Evolutionary conservation across 2,329 filamentous ascomycete genomes (phyloP), one percentile per base, ranked within the genome.

Genomic region (Akanthomyces uredinophilus): DNA sequence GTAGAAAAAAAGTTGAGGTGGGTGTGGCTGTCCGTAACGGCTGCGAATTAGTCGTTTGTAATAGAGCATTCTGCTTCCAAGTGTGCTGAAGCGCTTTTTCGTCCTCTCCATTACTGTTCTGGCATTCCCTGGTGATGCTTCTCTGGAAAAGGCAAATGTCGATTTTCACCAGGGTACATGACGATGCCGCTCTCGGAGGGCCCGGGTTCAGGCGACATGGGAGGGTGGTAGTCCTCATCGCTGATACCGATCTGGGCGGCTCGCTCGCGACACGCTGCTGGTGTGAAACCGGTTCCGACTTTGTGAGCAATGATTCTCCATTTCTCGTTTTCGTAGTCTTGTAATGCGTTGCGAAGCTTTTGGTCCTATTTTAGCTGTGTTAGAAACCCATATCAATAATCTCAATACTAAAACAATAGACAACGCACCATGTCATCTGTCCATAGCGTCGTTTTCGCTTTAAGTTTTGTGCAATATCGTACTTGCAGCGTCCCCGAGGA

Each of bases 251-350:
- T 75, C 75, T 91, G 84, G 63, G 83, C 78, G 37, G 87, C 88
- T 69, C 92, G 89, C 70, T 96, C 92, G 74, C 89, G 89, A 77
- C 93, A 97, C 50, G 92, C 91, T 41, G 87, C 85, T 46, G 93
- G 91, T 43, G 92, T 95, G 72, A 96, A 96, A 52, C 93, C 92
- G 56, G 88, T 90, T 64, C 93, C 93, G 69, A 97, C 89, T 77
- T 96, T 96, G 70, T 90, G 90, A 64, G 93, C 89, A 65, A 96
- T 87, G 71, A 96, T 91, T 68, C 92, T 89, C 93, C 93, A 97
- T 73, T 92, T 92, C 74, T 96, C 92, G 77, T 89, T 90, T 72
- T 95, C 91, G 79, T 94, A 94, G 74, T 94, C 91, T 72, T 90
- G 86, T 67, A 94, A 84, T 5, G 90, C 89, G 61, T 83, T 86